These are phyloP conservation scores for Cystoisospora suis DNA, from an alignment of 169 alveolate genomes.

Conservation along the genomic window DNA sequence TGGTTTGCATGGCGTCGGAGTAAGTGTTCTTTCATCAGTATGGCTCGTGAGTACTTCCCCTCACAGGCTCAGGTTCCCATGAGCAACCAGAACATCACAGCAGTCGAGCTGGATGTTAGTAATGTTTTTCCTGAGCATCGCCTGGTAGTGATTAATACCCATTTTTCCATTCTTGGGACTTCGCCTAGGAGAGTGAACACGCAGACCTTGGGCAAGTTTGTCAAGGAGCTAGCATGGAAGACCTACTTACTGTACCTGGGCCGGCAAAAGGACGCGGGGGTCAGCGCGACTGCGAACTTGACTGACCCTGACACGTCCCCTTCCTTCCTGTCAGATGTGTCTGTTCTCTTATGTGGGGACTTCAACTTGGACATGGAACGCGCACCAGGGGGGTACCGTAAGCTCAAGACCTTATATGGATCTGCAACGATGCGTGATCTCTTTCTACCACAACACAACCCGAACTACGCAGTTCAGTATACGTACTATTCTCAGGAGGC, in stretches of 20 bases:
- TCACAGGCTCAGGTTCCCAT: constrained; percentile 41
- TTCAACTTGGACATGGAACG: constrained; percentile 44
- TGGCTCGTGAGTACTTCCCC: constrained; percentile 23
- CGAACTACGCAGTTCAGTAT: constrained; percentile 30
- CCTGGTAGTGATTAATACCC: constrained; percentile 36
- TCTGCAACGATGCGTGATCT: constrained; percentile 51
- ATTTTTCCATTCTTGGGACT: constrained; percentile 43
- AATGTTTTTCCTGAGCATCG: constrained; percentile 9
- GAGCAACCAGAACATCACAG: constrained; percentile 56
- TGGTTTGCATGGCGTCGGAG: constrained; percentile 64
- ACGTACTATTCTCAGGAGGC: constrained; percentile 47
- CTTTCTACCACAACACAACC: constrained; percentile 43
- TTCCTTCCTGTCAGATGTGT: constrained; percentile 26
- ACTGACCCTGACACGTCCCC: background rate
- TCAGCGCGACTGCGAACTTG: background rate
- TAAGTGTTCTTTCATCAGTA: constrained; percentile 2
- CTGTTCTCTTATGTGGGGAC: constrained; percentile 57
- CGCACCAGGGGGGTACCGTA: constrained; percentile 42
- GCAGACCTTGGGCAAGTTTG: background rate
- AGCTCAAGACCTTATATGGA: constrained; percentile 46
- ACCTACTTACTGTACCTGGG: constrained; percentile 42
- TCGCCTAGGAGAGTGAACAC: constrained; percentile 8
- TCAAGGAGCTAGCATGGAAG: constrained; percentile 42
- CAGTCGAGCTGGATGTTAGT: constrained; percentile 46
- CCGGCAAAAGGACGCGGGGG: background rate